Evolutionary conservation across 495 filamentous ascomycete genomes (phyloP), one percentile per base, ranked within the genome.

Genomic region (Penicillium soppii): DNA sequence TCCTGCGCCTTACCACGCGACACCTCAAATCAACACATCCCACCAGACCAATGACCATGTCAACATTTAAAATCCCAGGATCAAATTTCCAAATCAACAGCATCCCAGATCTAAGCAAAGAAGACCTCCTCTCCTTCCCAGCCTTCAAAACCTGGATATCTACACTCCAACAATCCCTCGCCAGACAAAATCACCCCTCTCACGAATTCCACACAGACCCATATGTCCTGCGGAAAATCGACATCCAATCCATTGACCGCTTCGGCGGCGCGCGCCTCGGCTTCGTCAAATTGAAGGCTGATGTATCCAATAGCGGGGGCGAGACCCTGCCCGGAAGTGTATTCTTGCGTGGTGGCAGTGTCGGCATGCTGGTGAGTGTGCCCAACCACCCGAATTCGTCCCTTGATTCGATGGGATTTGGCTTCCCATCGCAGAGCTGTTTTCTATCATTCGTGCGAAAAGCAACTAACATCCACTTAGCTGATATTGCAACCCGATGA

Each of bases 331-430:
- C 91, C 1, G 90, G 88, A 4, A 81, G 83, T 26, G 80, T 92
- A 1, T 92, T 96, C 64, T 69, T 96, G 20, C 81, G 90, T 32
- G 90, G 90, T 3, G 86, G 87, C 1, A 88, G 83, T 67, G 90
- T 95, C 9, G 88, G 77, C 29, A 92, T 96, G 80, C 74, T 96
- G 46, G 84, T 91, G 59, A 48, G 72, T 53, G 5, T 32, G 5
- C 29, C 3, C 8, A 32, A 7, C 5, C 8, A n/a, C 22, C 22
- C 7, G 13, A 12, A 27, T 13, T 10, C 30, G 17, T 22, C 21
- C 27, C 8, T 21, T 12, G 5, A 29, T 7, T 29, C 26, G n/a
- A 21, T 19, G 7, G 10, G 25, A 40, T 23, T n/a, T 8, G 43
- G 32, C 35, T 19, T 37, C 7, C 29, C 27, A 37, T 27, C 4